These are phyloP conservation scores for Dunaliella sp. DNA, from an alignment of 139 green algal genomes.

Conservation along the genomic window DNA sequence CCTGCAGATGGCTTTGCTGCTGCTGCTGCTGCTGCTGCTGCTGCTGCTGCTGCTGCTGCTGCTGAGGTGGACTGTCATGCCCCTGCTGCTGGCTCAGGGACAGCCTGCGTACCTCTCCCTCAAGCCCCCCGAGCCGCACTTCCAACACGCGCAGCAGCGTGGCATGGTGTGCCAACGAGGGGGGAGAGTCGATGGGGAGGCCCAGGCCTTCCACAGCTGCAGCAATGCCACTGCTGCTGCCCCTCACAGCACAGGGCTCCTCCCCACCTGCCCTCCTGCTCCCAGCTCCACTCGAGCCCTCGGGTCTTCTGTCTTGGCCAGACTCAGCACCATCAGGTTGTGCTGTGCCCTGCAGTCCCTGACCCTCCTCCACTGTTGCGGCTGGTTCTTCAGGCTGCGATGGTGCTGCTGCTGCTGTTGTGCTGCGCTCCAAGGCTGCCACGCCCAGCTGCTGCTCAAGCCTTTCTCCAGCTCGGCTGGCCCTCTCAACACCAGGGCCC, in stretches of 20 bases:
- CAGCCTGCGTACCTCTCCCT: neutral
- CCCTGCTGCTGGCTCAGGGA: neutral
- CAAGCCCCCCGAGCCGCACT: neutral
- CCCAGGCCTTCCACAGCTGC: neutral
- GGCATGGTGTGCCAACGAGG: neutral
- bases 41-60: constrained; percentile 5
- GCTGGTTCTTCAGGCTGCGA: no score
- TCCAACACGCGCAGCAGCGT: neutral
- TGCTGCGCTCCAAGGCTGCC: no score
- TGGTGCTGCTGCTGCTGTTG: no score
- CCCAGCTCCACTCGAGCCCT: no score
- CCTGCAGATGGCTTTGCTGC: neutral
- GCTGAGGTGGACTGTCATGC: neutral
- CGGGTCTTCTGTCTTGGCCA: no score
- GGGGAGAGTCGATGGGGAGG: neutral
- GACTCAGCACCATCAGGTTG: no score
- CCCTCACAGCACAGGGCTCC: no score
- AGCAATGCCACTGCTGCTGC: neutral
- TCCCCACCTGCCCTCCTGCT: no score
- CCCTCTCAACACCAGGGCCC: neutral
- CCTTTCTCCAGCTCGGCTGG: no score
- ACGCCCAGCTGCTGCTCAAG: no score
- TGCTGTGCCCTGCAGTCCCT: no score
- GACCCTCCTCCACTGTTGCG: no score
- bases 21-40: neutral